Percentiles rank a stretch among this genome's conserved stretches.
Evolutionary conservation across 768 basidiomycete genomes (phyloP).

Genomic region (Phlebiopsis gigantea): DNA sequence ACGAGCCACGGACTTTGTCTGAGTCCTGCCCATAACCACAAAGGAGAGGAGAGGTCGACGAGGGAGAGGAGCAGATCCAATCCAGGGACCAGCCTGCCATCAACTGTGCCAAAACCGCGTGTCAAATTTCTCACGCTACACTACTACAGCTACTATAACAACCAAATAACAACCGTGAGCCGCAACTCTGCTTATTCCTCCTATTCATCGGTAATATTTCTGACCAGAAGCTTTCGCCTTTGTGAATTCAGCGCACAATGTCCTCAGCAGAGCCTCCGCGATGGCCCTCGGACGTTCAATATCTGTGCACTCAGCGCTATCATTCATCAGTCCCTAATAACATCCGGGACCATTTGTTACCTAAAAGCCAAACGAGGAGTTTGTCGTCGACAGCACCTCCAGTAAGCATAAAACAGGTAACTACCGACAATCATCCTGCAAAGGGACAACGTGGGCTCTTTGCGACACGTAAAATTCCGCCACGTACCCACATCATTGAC

Average conservation of each 20-base stretch:
- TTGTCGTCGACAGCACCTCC: slow-evolving; percentile 17
- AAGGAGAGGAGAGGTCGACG: not conserved
- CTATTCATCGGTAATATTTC: no score
- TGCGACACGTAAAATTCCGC: slow-evolving; percentile 63
- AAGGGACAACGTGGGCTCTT: slow-evolving; percentile 77
- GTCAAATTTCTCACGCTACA: slow-evolving; percentile 9
- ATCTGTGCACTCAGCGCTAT: slow-evolving; percentile 45
- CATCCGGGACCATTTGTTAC: slow-evolving; percentile 33
- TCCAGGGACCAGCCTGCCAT: not conserved
- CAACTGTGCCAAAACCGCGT: slow-evolving; percentile 2
- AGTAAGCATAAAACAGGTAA: slow-evolving; percentile 55
- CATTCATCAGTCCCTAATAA: slow-evolving; percentile 51
- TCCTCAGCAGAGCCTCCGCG: slow-evolving; percentile 18
- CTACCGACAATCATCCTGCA: slow-evolving; percentile 55
- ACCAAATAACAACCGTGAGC: not conserved
- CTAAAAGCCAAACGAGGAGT: not conserved
- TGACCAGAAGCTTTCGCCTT: no score
- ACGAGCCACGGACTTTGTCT: slow-evolving; percentile 75
- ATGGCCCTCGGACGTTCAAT: slow-evolving; percentile 55
- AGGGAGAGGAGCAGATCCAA: not conserved
- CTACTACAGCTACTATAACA: no score
- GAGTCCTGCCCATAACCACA: slow-evolving; percentile 58
- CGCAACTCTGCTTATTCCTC: no score
- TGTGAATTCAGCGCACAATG: not conserved
- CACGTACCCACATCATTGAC: slow-evolving; percentile 65